Conservation (phyloP, 2,329 filamentous ascomycete genomes). For the Fusarium clavum region DNA sequence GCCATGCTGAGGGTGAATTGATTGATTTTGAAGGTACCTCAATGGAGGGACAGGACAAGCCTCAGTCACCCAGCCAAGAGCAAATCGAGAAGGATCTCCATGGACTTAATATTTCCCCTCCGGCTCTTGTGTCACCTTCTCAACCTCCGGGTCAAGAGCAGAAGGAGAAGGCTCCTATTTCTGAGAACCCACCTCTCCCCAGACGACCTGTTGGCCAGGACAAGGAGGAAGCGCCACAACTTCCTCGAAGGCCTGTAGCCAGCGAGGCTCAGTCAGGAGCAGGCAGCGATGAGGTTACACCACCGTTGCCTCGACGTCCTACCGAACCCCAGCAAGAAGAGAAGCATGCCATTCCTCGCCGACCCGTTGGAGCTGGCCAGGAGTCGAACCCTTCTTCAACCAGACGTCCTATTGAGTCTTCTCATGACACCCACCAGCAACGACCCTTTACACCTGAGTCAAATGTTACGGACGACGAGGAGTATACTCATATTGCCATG, state of each 20-base stretch:
- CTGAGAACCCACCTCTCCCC: conserved; percentile 35
- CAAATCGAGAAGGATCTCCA: conserved; percentile 44
- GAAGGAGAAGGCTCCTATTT: background rate
- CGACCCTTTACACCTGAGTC: conserved; percentile 46
- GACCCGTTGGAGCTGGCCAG: conserved; percentile 20
- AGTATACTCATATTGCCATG: conserved; percentile 54
- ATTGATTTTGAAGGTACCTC: conserved; percentile 46
- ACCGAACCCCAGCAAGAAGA: conserved; percentile 18
- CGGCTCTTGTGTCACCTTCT: conserved; percentile 40
- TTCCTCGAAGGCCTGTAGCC: conserved; percentile 22
- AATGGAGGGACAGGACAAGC: conserved; percentile 18
- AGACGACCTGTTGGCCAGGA: conserved; percentile 7
- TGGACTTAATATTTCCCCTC: conserved; percentile 47
- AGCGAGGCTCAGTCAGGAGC: conserved; percentile 9
- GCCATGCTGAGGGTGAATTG: conserved; percentile 49
- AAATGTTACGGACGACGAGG: conserved; percentile 50
- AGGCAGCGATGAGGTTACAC: background rate
- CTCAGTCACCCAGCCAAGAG: conserved; percentile 27
- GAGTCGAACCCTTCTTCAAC: conserved; percentile 32
- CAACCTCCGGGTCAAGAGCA: conserved; percentile 23
- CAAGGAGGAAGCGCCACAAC: conserved; percentile 16
- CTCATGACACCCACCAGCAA: conserved; percentile 11
- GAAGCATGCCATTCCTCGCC: conserved; percentile 26
- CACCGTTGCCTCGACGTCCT: conserved; percentile 32
- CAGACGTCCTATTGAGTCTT: conserved; percentile 29